A percentile compares a stretch with the other conserved stretches of the same genome.
These are phyloP conservation scores for Hericium coralloides DNA, from an alignment of 768 basidiomycete genomes.

Conservation along the genomic window DNA sequence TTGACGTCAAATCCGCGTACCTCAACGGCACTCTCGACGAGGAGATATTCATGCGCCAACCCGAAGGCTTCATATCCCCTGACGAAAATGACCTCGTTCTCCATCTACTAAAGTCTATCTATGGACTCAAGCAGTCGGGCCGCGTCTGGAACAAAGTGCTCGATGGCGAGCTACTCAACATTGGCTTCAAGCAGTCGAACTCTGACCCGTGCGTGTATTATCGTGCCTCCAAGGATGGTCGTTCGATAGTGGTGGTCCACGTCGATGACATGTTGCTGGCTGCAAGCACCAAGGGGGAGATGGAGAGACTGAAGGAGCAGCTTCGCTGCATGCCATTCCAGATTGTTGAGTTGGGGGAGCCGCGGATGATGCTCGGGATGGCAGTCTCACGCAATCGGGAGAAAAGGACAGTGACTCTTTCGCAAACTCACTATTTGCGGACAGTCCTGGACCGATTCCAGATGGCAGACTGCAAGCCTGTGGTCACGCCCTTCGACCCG, in stretches of 20 bases:
- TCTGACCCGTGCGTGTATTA: neutral
- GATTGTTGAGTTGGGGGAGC: neutral
- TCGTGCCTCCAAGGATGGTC: neutral
- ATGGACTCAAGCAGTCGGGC: slow-evolving; percentile 29
- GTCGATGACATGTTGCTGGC: neutral
- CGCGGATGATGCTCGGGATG: neutral
- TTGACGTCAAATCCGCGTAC: slow-evolving; percentile 37
- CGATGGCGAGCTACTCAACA: neutral
- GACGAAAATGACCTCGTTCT: slow-evolving; percentile 11
- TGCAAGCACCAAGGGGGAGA: neutral
- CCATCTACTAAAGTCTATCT: slow-evolving; percentile 22
- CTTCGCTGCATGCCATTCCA: neutral
- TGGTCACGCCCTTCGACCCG: neutral
- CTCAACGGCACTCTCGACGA: slow-evolving; percentile 28
- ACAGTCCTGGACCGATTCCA: neutral
- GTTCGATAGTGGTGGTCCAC: neutral
- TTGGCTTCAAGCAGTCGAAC: neutral
- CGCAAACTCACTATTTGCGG: neutral
- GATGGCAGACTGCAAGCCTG: neutral
- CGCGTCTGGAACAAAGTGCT: slow-evolving; percentile 23
- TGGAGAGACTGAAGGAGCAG: neutral
- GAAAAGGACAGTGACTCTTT: neutral
- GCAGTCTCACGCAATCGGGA: neutral
- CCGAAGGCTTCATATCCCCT: slow-evolving; percentile 18
- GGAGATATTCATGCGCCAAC: slow-evolving; percentile 35